phyloP scores from a whole-genome alignment of 2,329 filamentous ascomycete species.

The Acrocalymma vagum region DNA sequence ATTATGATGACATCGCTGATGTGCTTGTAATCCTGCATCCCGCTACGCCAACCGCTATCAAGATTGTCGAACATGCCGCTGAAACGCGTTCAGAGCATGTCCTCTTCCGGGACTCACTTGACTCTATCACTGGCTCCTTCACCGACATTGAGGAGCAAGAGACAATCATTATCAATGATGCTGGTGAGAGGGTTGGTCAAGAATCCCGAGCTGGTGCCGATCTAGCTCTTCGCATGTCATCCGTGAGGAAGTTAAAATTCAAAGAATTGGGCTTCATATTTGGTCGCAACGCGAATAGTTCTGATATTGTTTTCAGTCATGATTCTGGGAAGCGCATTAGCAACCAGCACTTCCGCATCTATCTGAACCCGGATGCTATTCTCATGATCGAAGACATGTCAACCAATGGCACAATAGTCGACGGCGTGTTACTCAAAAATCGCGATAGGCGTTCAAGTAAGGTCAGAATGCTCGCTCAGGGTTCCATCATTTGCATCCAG shows the following conservation, averaged over 20 bases:
- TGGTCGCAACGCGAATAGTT: slow-evolving; percentile 75
- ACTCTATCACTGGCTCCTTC: slow-evolving; percentile 46
- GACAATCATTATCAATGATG: slow-evolving; percentile 58
- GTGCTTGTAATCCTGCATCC: slow-evolving; percentile 90
- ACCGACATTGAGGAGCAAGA: slow-evolving; percentile 51
- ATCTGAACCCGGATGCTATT: slow-evolving; percentile 82
- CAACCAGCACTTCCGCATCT: slow-evolving; percentile 96
- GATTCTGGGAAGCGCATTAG: slow-evolving; percentile 80
- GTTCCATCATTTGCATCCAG: slow-evolving; percentile 76
- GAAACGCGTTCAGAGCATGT: slow-evolving; percentile 66
- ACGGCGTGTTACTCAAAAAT: slow-evolving; percentile 71
- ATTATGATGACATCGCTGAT: slow-evolving; percentile 83
- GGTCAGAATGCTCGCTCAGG: slow-evolving; percentile 73
- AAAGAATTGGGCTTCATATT: slow-evolving; percentile 81
- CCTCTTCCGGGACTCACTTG: slow-evolving; percentile 56
- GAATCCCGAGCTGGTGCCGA: slow-evolving; percentile 55
- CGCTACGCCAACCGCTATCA: slow-evolving; percentile 74
- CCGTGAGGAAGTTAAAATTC: slow-evolving; percentile 66
- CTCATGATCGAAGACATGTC: slow-evolving; percentile 94
- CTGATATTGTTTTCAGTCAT: slow-evolving; percentile 73
- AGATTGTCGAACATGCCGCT: slow-evolving; percentile 70
- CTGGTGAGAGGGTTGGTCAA: slow-evolving; percentile 25
- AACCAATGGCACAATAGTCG: slow-evolving; percentile 94
- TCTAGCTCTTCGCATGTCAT: slow-evolving; percentile 82
- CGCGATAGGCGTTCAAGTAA: slow-evolving; percentile 50